Evolutionary conservation across 306 rosid genomes (phyloP), one percentile per base, ranked within the genome.

Genomic region (Prunus salicina): DNA sequence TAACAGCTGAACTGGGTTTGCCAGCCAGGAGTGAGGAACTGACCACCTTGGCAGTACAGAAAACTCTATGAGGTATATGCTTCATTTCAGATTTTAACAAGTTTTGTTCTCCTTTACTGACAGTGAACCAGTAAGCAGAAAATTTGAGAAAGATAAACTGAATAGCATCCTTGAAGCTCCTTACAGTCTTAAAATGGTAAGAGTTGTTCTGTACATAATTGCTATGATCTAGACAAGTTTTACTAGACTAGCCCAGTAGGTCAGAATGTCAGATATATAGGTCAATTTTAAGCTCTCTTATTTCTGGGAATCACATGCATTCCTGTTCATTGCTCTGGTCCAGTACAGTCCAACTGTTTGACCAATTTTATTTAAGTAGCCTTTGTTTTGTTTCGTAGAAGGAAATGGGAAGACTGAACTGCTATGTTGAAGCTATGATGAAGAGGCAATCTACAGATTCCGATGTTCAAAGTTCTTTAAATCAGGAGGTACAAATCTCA

Each of bases 391-490:
- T 60, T 81, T 71, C 72, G 6, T 69, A 77, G 68, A 84, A 89
- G 87, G 91, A 82, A 72, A 75, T 71, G 72, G 79, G 61, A 49
- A 73, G 75, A 68, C 77, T 45, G 51, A 67, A 72, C 67, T 76
- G 79, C 85, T 85, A 60, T 77, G 82, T 78, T 73, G 92, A 88
- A 81, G 86, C 85, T 62, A 84, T 73, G 87, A 84, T 79, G 86
- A 85, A 74, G 85, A 82, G 84, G 82, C 89, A 79, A 50, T 30
- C 79, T 78, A 49, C 67, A 43, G 77, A 77, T 51, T 76, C 83
- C 64, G 78, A 87, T 76, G 86, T 76, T 83, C 87, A 92, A 72
- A 82, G 76, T 81, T 92, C 95, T 73, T 88, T 92, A 86, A 86
- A 86, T 67, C 87, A 82, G 74, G 97, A 92, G 97, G 96, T 91